Evolutionary conservation across 140 eudicot genomes (phyloP), one percentile per base, ranked within the genome.

Genomic region (Oenanthe javanica): DNA sequence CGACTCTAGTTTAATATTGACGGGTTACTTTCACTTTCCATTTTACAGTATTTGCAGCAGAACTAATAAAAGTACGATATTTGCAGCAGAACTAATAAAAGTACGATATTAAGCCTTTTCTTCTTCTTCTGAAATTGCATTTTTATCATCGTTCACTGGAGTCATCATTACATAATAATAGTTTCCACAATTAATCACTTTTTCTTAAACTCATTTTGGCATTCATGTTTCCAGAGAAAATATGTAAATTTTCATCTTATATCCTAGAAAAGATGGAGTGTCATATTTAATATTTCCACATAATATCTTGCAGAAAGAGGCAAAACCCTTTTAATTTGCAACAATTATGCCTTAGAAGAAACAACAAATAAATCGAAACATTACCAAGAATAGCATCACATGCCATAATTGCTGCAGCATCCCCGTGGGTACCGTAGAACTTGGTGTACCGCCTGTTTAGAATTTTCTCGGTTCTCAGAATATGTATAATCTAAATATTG

Each of bases 321-420:
- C 57, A 63, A 36, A 45, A 36, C 9, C 14, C 64, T 71, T 76
- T 74, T 1, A 14, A 76, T 25, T 9, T 14, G 67, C 63, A 25
- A 23, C 59, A 19, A 46, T 23, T 74, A 40, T 72, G 12, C 31
- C 46, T 21, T 75, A n/a, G 6, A 18, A 9, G 74, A 69, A 69
- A 12, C 54, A 74, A 31, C 38, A 3, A 25, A 72, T 4, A 67
- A 71, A 64, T 46, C 45, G 78, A 81, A 75, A 77, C 75, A 31
- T 86, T 92, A 95, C 99, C 95, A 46, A 79, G 83, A 61, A 95
- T 85, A 76, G 97, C 97, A 90, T 92, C 99, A 81, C 78, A 90
- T 59, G 92, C 99, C 83, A 95, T 92, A 69, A 82, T 86, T 79
- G 85, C 87, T 50, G 97, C 99, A 79, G 91, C 94, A 79, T 89